Percentiles rank a stretch among this genome's conserved stretches.
These are phyloP conservation scores for Penicillium samsonianum DNA, from an alignment of 495 filamentous ascomycete genomes.

Conservation along the genomic window DNA sequence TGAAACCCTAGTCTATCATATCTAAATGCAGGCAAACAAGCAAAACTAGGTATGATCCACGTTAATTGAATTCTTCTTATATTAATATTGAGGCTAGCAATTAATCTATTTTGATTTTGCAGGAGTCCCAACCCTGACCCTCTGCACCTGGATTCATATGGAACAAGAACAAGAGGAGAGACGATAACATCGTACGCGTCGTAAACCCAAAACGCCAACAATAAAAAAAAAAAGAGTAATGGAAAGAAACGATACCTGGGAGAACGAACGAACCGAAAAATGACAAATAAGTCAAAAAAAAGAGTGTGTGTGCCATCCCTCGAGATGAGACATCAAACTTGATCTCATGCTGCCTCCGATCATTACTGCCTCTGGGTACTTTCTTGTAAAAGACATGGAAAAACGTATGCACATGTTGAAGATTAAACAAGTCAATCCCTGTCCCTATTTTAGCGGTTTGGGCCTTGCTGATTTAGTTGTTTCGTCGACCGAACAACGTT, in stretches of 20 bases:
- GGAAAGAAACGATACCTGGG: slow-evolving; percentile 14
- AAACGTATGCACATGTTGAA: slow-evolving; percentile 31
- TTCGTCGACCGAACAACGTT: slow-evolving; percentile 31
- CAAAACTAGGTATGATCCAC: no score
- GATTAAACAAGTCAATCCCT: slow-evolving; percentile 18
- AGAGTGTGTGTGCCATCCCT: slow-evolving; percentile 7
- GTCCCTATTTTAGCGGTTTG: slow-evolving; percentile 21
- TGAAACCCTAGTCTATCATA: not conserved
- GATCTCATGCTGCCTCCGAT: slow-evolving; percentile 11
- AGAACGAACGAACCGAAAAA: slow-evolving; percentile 12
- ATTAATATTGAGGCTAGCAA: slow-evolving; percentile 31
- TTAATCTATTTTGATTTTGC: slow-evolving; percentile 38
- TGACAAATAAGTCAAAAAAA: slow-evolving; percentile 6
- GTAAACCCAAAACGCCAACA: slow-evolving; percentile 31
- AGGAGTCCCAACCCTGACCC: slow-evolving; percentile 24
- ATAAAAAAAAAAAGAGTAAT: slow-evolving; percentile 10
- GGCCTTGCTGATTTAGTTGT: slow-evolving; percentile 20
- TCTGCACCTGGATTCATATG: slow-evolving; percentile 25
- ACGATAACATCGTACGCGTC: slow-evolving; percentile 30
- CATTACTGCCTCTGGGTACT: slow-evolving; percentile 19
- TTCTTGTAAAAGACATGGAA: slow-evolving; percentile 18
- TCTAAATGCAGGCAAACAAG: not conserved
- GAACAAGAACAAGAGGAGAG: slow-evolving; percentile 27
- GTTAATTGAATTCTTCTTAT: slow-evolving; percentile 11
- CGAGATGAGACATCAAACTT: not conserved